Conservation (phyloP, 345 rosid species). For the Citrus maxima region DNA sequence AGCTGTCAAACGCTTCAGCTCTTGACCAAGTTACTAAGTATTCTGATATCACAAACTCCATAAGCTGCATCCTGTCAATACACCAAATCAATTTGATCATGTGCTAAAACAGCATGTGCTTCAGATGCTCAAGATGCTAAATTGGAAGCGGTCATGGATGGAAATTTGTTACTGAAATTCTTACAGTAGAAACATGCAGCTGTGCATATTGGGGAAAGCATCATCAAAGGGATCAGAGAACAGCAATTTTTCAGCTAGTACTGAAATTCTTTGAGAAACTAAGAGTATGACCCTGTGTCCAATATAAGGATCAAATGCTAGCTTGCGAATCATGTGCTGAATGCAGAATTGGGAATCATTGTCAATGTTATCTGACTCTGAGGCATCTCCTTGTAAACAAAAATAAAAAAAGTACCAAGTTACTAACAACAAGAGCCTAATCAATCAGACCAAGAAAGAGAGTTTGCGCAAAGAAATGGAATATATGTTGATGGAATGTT, state of each 20-base stretch:
- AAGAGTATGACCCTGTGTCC: constrained; percentile 68
- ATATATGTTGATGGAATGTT: background rate
- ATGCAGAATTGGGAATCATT: constrained; percentile 44
- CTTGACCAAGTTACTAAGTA: constrained; percentile 59
- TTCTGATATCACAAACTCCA: constrained; percentile 71
- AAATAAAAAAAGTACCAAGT: constrained; percentile 5
- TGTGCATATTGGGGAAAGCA: constrained; percentile 57
- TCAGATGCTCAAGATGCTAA: background rate
- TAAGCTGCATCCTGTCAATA: constrained; percentile 73
- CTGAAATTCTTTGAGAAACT: constrained; percentile 63
- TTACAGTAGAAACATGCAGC: constrained; percentile 64
- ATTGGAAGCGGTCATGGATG: background rate
- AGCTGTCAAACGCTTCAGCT: constrained; percentile 44
- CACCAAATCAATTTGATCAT: background rate
- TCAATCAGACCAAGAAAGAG: constrained; percentile 3
- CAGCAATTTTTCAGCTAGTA: constrained; percentile 61
- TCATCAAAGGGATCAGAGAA: constrained; percentile 81
- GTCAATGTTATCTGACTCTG: constrained; percentile 35
- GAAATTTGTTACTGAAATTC: constrained; percentile 17
- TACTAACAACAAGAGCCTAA: background rate
- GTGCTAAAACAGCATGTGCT: background rate
- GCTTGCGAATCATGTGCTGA: constrained; percentile 84
- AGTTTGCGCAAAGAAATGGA: background rate
- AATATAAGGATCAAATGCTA: constrained; percentile 59
- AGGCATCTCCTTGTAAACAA: constrained; percentile 26